phyloP scores from a whole-genome alignment of 2,329 filamentous ascomycete genomes.

The Phyllosticta citriasiana region DNA sequence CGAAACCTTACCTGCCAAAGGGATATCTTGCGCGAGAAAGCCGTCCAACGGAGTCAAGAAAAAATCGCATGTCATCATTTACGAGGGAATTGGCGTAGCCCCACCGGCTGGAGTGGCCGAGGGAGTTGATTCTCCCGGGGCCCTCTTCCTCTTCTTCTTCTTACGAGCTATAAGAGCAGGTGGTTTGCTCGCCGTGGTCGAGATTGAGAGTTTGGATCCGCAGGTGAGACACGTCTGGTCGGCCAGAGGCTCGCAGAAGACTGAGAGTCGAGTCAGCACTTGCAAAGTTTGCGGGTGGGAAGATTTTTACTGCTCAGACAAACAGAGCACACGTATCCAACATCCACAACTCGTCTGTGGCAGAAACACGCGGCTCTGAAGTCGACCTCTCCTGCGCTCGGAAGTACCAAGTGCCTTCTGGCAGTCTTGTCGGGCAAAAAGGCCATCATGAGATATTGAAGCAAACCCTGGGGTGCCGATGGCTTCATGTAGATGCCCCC shows the following conservation, averaged over 20 bases:
- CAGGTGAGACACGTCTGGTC: conserved; percentile 29
- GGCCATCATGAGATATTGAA: conserved; percentile 92
- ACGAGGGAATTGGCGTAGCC: conserved; percentile 7
- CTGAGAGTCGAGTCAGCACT: conserved; percentile 13
- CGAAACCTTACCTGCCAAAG: background rate
- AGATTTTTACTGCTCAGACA: conserved; percentile 66
- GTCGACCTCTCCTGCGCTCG: conserved; percentile 79
- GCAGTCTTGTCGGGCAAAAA: conserved; percentile 66
- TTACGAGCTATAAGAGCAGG: conserved; percentile 25
- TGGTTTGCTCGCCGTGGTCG: conserved; percentile 21
- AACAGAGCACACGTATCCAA: conserved; percentile 91
- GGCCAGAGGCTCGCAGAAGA: conserved; percentile 27
- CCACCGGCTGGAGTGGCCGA: conserved; percentile 21
- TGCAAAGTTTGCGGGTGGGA: background rate
- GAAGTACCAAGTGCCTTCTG: conserved; percentile 58
- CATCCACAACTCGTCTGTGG: conserved; percentile 80
- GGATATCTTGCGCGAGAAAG: background rate
- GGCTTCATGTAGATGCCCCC: conserved; percentile 59
- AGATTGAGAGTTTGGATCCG: conserved; percentile 28
- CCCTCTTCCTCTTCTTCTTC: conserved; percentile 30
- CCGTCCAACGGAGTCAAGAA: background rate
- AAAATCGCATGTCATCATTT: background rate
- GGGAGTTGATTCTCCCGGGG: conserved; percentile 20
- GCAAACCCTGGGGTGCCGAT: conserved; percentile 47
- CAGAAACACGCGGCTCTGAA: conserved; percentile 99